Evolutionary conservation across 2,329 filamentous ascomycete species (phyloP), one percentile per base, ranked within the genome.

Genomic region (Nemania sp.): DNA sequence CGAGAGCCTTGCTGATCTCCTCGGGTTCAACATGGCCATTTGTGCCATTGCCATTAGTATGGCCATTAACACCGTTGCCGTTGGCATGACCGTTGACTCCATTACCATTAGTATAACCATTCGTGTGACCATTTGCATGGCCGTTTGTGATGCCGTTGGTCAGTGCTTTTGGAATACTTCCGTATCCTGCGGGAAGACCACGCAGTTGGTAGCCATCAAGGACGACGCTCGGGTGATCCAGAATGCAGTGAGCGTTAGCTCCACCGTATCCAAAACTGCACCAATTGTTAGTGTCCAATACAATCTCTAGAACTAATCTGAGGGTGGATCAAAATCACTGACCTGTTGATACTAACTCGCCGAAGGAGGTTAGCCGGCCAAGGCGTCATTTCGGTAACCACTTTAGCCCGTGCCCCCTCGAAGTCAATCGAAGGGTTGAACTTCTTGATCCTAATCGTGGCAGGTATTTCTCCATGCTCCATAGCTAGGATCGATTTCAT

Each of bases 241-340:
- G 11, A 23, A 44, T 37, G 17, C 61, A 60, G 31, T 69, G 67
- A 0, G 55, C 62, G 44, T 70, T 70, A 3, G 66, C 58, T 0
- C 68, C 68, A 8, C 67, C 67, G 23, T 59, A 70, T 3, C 68
- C 67, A 30, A 66, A 67, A 5, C 60, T 63, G 46, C 12, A 23
- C 14, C 8, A n/a, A 17, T 14, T 20, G 34, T 41, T 15, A 40
- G 34, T 1, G 31, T 15, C 9, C 6, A 9, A 12, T n/a, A 12
- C 14, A n/a, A n/a, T n/a, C n/a, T n/a, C n/a, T n/a, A n/a, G n/a
- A n/a, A n/a, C n/a, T n/a, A n/a, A n/a, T n/a, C n/a, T n/a, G n/a
- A n/a, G n/a, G n/a, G n/a, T n/a, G n/a, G n/a, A n/a, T n/a, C 3
- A 15, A 28, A 22, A 11, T 15, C 34, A 8, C 28, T 31, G n/a